Conservation (phyloP, 306 rosid species). For the Quercus robur region DNA sequence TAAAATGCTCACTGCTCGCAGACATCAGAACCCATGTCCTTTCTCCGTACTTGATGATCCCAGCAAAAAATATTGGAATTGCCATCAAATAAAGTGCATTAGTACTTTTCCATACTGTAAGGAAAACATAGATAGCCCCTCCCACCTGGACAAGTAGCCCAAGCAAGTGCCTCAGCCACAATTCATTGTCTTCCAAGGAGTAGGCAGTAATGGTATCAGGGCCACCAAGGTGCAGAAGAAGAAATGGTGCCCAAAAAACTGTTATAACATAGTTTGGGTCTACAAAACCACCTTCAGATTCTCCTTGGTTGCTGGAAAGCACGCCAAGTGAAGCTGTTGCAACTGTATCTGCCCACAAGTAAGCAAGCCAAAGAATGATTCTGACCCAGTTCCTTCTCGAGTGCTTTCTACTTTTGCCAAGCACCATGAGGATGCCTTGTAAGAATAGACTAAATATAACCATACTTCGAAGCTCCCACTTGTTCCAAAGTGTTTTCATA, state of each 20-base stretch:
- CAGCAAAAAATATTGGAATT: conserved; percentile 6
- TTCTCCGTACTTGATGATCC: conserved; percentile 12
- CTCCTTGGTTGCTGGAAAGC: neutral
- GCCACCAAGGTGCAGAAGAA: too few species aligned
- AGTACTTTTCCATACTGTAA: neutral
- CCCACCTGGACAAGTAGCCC: conserved; percentile 6
- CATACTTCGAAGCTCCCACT: conserved; percentile 3
- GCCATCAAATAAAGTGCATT: neutral
- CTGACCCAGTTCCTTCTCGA: neutral
- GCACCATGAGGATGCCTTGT: neutral
- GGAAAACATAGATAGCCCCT: neutral
- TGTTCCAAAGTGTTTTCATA: conserved; percentile 1
- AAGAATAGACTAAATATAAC: neutral
- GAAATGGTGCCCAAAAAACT: neutral
- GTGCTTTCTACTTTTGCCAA: neutral
- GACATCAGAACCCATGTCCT: conserved; percentile 14
- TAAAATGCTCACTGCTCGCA: conserved; percentile 14
- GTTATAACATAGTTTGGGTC: neutral
- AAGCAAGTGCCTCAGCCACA: neutral
- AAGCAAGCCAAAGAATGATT: neutral
- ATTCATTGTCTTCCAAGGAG: too few species aligned
- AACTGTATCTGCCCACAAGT: conserved; percentile 17
- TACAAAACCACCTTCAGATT: neutral
- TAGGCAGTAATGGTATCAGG: too few species aligned
- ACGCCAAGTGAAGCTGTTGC: conserved; percentile 1